Evolutionary conservation across 129 eudicot genomes (phyloP), one percentile per base, ranked within the genome.

Genomic region (Oenanthe sinensis): DNA sequence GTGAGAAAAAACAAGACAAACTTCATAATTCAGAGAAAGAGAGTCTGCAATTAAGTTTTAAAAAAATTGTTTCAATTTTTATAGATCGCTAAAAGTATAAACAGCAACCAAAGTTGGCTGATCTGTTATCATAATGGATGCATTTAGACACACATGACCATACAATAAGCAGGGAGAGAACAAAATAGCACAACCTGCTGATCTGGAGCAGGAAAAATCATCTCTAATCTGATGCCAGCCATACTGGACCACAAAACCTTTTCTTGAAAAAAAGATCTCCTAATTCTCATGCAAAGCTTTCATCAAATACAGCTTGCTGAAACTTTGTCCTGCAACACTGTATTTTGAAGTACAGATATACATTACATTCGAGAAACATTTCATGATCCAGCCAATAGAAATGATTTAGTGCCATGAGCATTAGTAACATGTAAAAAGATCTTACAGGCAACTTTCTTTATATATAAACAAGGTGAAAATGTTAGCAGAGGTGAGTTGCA

Each of bases 291-390:
- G 97, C 82, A 95, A 85, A 30, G 99, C 99, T 90, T 95, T 95
- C 87, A 83, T 90, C 88, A 92, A 82, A 84, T 87, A 90, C 48
- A 95, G 83, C 80, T 88, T 88, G 79, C 92, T 90, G 86, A 95
- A 90, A 84, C 90, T 95, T 89, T 91, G 99, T 71, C 99, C 97
- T 28, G 97, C 99, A 78, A 92, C 93, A 54, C 99, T 95, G 98
- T 92, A 87, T 20, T 17, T 55, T 42, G 70, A 50, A 63, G 43
- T 10, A 28, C 44, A 43, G 14, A 40, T 17, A 72, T 3, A 42
- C 26, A 47, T 37, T 22, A 42, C 68, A 13, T 71, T 71, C 36
- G 19, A 36, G 74, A 15, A 30, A 69, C 6, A 26, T 28, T 5
- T 28, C 12, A 33, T 65, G 28, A 55, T 55, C 28, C 28, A 55